phyloP scores from a whole-genome alignment of 139 green algal species.

The Tetradesmus lagerheimii region DNA sequence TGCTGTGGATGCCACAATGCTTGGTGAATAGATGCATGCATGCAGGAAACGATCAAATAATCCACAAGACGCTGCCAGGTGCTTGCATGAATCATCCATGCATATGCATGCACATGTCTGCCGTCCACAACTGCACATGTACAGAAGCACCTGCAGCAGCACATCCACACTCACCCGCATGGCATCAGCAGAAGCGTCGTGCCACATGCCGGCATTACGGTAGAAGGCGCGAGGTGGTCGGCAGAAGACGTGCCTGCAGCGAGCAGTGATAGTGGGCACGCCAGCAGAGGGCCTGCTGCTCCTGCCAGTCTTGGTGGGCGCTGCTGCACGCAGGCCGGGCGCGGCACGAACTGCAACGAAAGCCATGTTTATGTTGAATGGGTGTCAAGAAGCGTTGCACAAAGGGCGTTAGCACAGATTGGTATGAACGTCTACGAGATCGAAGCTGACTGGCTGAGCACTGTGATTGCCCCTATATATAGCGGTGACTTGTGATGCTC shows the following conservation, averaged over 20 bases:
- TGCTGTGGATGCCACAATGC: not conserved
- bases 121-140: no score
- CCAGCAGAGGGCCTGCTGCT: not conserved
- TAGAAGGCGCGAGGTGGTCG: not conserved
- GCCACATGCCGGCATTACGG: not conserved
- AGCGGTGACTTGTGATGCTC: not conserved
- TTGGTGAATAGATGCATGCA: not conserved
- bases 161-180: conserved; percentile 2
- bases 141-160: not conserved
- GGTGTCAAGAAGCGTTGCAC: not conserved
- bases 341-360: not conserved
- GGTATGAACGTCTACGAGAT: not conserved
- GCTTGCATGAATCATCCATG: not conserved
- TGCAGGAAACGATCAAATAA: not conserved
- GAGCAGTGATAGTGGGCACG: not conserved
- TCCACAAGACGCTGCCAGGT: not conserved
- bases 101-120: not conserved
- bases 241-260: not conserved
- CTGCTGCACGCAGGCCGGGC: not conserved
- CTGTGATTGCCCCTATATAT: not conserved
- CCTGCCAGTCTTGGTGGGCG: not conserved
- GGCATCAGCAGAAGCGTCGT: not conserved
- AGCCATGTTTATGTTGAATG: not conserved
- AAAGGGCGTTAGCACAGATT: not conserved
- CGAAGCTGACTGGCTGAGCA: not conserved